Conservation (phyloP, 2,329 filamentous ascomycete genomes). For the Rhynchosporium secalis region DNA sequence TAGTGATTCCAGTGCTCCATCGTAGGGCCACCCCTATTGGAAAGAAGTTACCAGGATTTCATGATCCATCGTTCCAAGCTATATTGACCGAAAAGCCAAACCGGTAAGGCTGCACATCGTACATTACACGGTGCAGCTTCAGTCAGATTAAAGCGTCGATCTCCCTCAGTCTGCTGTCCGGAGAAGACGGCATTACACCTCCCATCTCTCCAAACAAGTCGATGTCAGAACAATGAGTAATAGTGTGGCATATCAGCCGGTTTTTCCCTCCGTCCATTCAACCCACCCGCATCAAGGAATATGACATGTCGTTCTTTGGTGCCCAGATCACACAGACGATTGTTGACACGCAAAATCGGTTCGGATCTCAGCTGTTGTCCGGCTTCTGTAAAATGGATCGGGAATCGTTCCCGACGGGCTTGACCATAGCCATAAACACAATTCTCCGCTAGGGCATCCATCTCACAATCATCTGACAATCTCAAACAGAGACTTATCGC, state of each 20-base stretch:
- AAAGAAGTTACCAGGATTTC: neutral
- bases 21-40: neutral
- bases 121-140: neutral
- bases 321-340: constrained; percentile 1
- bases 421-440: constrained; percentile 3
- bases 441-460: constrained; percentile 9
- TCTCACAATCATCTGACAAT: neutral
- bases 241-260: too few species aligned
- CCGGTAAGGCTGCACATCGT: neutral
- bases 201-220: too few species aligned
- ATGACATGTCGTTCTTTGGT: constrained; percentile 1
- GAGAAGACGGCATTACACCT: too few species aligned
- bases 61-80: neutral
- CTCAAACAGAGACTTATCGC: constrained; percentile 9
- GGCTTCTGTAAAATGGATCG: neutral
- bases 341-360: constrained; percentile 4
- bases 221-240: too few species aligned
- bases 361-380: neutral
- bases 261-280: too few species aligned
- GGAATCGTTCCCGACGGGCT: neutral
- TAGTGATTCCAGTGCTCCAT: neutral
- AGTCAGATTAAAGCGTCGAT: neutral
- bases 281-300: neutral
- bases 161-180: neutral
- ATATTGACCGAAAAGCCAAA: neutral